Conservation (phyloP, 2,329 filamentous ascomycete species). For the Leptodontidium sp. region DNA sequence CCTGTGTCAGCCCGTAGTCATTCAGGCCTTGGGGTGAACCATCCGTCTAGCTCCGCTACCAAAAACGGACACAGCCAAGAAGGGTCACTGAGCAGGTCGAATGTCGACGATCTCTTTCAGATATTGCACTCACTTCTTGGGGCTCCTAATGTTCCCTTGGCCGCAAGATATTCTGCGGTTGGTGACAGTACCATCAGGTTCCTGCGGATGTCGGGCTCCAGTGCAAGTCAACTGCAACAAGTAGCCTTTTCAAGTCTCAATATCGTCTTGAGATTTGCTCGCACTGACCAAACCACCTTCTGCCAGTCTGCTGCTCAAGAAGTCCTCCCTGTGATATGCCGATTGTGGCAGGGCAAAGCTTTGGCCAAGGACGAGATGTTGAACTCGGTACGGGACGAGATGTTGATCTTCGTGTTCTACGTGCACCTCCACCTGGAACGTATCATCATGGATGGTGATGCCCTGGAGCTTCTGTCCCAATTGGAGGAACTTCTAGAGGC, state of each 20-base stretch:
- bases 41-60: slow-evolving; percentile 36
- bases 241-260: slow-evolving; percentile 81
- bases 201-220: slow-evolving; percentile 65
- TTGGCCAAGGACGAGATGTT: slow-evolving; percentile 62
- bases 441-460: slow-evolving; percentile 54
- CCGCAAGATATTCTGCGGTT: slow-evolving; percentile 63
- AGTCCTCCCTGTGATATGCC: slow-evolving; percentile 74
- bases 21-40: slow-evolving; percentile 31
- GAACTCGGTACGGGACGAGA: slow-evolving; percentile 75
- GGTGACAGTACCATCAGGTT: slow-evolving; percentile 65
- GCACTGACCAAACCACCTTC: slow-evolving; percentile 73
- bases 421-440: slow-evolving; percentile 69
- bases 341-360: slow-evolving; percentile 80
- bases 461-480: slow-evolving; percentile 47
- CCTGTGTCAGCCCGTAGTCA: slow-evolving; percentile 33
- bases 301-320: slow-evolving; percentile 64
- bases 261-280: slow-evolving; percentile 67
- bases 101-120: slow-evolving; percentile 64
- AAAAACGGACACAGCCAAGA: slow-evolving; percentile 43
- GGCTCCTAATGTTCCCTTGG: slow-evolving; percentile 72
- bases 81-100: slow-evolving; percentile 45
- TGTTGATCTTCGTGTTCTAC: slow-evolving; percentile 76
- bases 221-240: slow-evolving; percentile 71
- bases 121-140: slow-evolving; percentile 71
- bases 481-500: slow-evolving; percentile 74